These are phyloP conservation scores for Amaranthus cruentus DNA, from an alignment of 148 eudicot species.

Conservation along the genomic window DNA sequence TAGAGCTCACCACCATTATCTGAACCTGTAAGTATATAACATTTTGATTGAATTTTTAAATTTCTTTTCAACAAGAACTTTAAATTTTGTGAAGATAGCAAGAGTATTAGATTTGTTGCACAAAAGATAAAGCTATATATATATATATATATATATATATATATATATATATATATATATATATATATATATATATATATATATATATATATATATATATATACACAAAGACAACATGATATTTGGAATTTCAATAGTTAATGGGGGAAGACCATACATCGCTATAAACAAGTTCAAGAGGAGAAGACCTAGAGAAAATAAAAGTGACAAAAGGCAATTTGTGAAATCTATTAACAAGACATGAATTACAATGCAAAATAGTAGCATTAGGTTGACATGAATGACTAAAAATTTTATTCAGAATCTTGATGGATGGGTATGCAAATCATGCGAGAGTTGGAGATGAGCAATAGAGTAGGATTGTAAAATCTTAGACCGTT, in stretches of 20 bases:
- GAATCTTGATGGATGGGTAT: neutral
- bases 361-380: too few species aligned
- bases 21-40: too few species aligned
- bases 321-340: neutral
- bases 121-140: too few species aligned
- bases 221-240: too few species aligned
- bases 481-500: neutral
- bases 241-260: neutral
- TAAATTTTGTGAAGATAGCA: neutral
- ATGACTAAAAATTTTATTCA: neutral
- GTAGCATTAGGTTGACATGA: neutral
- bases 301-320: neutral
- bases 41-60: too few species aligned
- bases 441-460: neutral
- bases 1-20: too few species aligned
- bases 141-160: too few species aligned
- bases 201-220: too few species aligned
- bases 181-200: too few species aligned
- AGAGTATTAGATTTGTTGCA: neutral
- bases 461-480: neutral
- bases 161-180: too few species aligned
- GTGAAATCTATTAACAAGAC: neutral
- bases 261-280: neutral
- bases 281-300: neutral
- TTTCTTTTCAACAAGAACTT: neutral